Evolutionary conservation across 768 basidiomycete genomes (phyloP), one percentile per base, ranked within the genome.

Genomic region (Cyclocybe cylindracea): DNA sequence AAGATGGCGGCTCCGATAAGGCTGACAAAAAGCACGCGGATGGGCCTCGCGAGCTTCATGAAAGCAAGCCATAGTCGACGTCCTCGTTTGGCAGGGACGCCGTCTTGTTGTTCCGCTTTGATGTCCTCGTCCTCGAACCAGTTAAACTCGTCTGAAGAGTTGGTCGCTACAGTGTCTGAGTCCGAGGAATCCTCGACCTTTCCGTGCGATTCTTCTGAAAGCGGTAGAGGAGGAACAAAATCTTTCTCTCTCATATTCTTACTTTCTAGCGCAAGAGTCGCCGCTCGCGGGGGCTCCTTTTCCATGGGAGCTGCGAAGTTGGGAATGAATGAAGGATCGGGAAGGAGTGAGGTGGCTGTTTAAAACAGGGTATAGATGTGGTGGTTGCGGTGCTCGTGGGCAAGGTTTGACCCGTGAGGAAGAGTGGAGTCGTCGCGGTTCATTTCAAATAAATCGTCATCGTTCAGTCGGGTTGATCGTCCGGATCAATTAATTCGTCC

Each of bases 101-200:
- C 24, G 34, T 33, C 24, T 63, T 64, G 14, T 61, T 62, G 5
- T 62, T 64, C 49, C 24, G 62, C 56, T 44, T 66, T 61, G 9
- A 64, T 67, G 18, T 77, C 76, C 10, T 85, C 81, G 42, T 81
- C 83, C 46, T 83, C 78, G 48, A 88, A 85, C 87, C 87, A 87
- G 71, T 89, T 77, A 57, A 91, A 89, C 59, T 89, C 84, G 61
- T 88, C 86, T 8, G 78, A 80, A 3, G 81, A 76, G 57, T 84
- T 79, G 10, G 85, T 85, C 24, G 72, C 77, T n/a, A 81, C 74
- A 16, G 71, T 72, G 48, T 76, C 77, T 8, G 75, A 69, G 43
- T 76, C 75, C 6, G 69, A 66, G 16, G 57, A 54, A 10, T 54
- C 42, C 11, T 55, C 47, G 44, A 32, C 9, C n/a, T 49, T 50